These are phyloP conservation scores for Fusarium cicatricum DNA, from an alignment of 2,329 filamentous ascomycete species.

Conservation along the genomic window DNA sequence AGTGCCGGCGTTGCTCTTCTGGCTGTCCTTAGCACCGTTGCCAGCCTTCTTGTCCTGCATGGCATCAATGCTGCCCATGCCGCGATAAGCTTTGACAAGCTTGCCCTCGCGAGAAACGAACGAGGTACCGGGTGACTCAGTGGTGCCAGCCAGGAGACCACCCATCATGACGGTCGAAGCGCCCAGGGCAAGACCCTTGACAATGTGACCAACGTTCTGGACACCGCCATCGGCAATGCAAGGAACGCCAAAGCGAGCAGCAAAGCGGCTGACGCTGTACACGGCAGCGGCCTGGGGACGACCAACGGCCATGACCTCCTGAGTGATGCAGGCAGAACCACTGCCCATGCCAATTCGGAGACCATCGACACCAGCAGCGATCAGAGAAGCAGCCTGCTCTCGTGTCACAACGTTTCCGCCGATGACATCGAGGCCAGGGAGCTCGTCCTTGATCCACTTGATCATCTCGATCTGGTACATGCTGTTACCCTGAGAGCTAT, in stretches of 20 bases:
- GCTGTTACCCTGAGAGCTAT: conserved; percentile 97
- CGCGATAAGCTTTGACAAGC: conserved; percentile 98
- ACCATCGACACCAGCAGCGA: conserved; percentile 93
- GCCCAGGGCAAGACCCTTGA: conserved; percentile 95
- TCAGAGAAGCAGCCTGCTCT: conserved; percentile 91
- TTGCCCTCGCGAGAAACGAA: conserved; percentile 97
- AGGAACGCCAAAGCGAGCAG: conserved; percentile 91
- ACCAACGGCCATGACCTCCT: conserved; percentile 99
- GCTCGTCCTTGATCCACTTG: conserved; percentile 90
- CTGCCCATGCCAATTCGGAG: conserved; percentile 99
- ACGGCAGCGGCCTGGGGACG: conserved; percentile 95
- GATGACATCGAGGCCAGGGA: conserved; percentile 89
- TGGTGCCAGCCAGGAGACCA: conserved; percentile 94
- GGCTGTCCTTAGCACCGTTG: conserved; percentile 73
- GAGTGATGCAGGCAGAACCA: conserved; percentile 97
- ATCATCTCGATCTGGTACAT: conserved; percentile 99
- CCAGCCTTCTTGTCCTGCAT: conserved; percentile 99
- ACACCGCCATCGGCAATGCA: conserved; percentile 98
- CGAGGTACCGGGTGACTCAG: conserved; percentile 95
- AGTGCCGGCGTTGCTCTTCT: conserved; percentile 91
- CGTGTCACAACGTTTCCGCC: conserved; percentile 98
- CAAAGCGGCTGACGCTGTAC: conserved; percentile 88
- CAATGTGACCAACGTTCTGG: conserved; percentile 98
- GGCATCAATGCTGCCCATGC: conserved; percentile 98
- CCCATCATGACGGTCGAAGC: conserved; percentile 99